Evolutionary conservation across 106 monocot species (phyloP).

Genomic region (Dendrobium chrysotoxum): DNA sequence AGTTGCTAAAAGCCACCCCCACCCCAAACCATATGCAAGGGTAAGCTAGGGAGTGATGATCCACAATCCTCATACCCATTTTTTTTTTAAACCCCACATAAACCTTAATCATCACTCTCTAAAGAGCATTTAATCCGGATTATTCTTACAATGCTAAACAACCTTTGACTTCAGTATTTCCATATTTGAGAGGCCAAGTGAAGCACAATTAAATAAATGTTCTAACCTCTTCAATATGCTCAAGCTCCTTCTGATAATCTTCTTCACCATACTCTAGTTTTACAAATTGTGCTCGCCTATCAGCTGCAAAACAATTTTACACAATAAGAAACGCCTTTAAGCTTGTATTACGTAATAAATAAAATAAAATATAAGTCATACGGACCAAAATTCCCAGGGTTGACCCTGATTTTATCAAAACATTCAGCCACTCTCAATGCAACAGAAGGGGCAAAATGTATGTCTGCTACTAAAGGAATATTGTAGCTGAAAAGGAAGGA

Average conservation of each 20-base stretch:
- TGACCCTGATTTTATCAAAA: slow-evolving; percentile 99
- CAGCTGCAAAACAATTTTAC: slow-evolving; percentile 49
- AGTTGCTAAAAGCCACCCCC: too few relatives aligned
- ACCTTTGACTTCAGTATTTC: neutral
- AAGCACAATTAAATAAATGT: slow-evolving; percentile 4
- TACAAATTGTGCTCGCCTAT: slow-evolving; percentile 94
- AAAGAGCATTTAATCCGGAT: too few relatives aligned
- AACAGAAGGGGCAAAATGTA: slow-evolving; percentile 96
- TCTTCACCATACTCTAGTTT: slow-evolving; percentile 79
- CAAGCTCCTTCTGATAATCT: slow-evolving; percentile 94
- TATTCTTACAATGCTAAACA: neutral
- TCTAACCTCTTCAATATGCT: slow-evolving; percentile 91
- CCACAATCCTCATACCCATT: too few relatives aligned
- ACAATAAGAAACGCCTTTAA: neutral
- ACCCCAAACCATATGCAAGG: too few relatives aligned
- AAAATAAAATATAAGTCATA: neutral
- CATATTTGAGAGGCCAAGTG: neutral
- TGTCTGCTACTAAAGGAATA: slow-evolving; percentile 97
- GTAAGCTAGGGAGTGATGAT: too few relatives aligned
- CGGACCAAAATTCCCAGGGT: slow-evolving; percentile 98
- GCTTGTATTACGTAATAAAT: neutral
- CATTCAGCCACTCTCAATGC: slow-evolving; percentile 97
- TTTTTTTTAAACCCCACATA: too few relatives aligned
- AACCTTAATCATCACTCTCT: too few relatives aligned
- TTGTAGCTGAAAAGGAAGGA: slow-evolving; percentile 65